Evolutionary conservation across 768 basidiomycete species (phyloP).

Genomic region (Mycena rebaudengoi): DNA sequence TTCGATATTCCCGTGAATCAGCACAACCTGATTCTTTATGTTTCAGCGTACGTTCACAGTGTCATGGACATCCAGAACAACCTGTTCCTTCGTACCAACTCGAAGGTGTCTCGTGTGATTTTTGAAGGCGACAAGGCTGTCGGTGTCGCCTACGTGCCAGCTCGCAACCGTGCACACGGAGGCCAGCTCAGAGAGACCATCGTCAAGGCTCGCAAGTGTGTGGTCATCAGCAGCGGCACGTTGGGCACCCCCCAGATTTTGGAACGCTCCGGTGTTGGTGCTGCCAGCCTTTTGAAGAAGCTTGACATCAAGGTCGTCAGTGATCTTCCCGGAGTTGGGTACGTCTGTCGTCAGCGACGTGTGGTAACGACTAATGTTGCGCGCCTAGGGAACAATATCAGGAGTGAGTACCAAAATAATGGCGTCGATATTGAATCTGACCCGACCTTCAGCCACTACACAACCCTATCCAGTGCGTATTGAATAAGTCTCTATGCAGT

Average conservation of each 20-base stretch:
- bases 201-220: slow-evolving; percentile 71
- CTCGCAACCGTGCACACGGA: slow-evolving; percentile 63
- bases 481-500: not conserved
- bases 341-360: slow-evolving; percentile 28
- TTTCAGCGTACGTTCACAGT: slow-evolving; percentile 58
- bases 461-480: slow-evolving; percentile 65
- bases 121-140: slow-evolving; percentile 79
- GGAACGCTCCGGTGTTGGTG: slow-evolving; percentile 77
- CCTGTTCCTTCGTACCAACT: slow-evolving; percentile 70
- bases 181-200: slow-evolving; percentile 67
- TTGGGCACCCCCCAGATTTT: slow-evolving; percentile 78
- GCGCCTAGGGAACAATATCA: slow-evolving; percentile 69
- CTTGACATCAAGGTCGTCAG: slow-evolving; percentile 69
- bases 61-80: slow-evolving; percentile 71
- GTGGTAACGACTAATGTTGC: not conserved
- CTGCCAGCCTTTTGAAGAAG: slow-evolving; percentile 60
- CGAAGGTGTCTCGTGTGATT: slow-evolving; percentile 73
- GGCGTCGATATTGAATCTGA: not conserved
- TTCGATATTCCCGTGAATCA: not conserved
- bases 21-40: not conserved
- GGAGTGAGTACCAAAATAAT: slow-evolving; percentile 41
- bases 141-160: slow-evolving; percentile 73
- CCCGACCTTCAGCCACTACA: slow-evolving; percentile 58
- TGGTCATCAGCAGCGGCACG: slow-evolving; percentile 72
- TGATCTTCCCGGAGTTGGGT: slow-evolving; percentile 78